Conservation (phyloP, 169 alveolate genomes). For the Perkinsus chesapeaki region DNA sequence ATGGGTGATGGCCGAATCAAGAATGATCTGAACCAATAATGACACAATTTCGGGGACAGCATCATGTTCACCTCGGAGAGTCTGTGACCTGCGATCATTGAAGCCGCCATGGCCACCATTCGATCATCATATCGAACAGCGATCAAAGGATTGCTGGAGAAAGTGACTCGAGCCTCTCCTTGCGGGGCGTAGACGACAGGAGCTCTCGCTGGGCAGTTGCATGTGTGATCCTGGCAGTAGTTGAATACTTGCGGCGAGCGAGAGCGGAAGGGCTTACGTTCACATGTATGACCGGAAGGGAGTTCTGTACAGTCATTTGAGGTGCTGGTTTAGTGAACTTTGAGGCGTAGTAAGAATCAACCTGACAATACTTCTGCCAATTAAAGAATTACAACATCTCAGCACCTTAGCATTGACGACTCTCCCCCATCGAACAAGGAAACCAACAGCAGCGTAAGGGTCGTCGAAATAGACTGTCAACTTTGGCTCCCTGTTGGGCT, state of each 20-base stretch:
- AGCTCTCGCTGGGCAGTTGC: neutral
- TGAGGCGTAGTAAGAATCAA: neutral
- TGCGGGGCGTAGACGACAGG: neutral
- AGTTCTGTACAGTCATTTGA: neutral
- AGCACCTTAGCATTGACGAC: neutral
- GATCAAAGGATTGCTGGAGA: neutral
- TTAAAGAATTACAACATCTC: too few relatives aligned
- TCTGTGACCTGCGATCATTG: neutral
- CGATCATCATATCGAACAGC: neutral
- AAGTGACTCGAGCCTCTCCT: neutral
- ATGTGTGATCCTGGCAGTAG: neutral
- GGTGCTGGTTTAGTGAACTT: neutral
- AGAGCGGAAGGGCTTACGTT: neutral
- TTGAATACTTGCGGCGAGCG: neutral
- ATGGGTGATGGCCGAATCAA: neutral
- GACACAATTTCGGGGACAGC: neutral
- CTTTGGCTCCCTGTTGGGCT: neutral
- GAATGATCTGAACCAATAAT: neutral
- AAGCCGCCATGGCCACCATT: neutral
- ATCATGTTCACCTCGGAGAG: neutral
- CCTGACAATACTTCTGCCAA: neutral
- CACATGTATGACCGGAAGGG: neutral
- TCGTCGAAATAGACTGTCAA: neutral
- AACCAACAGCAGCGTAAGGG: neutral
- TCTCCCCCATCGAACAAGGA: neutral